Percentiles rank a stretch among this genome's conserved stretches.
These are phyloP conservation scores for Metarhizium sp. DNA, from an alignment of 2,329 filamentous ascomycete genomes.

Conservation along the genomic window DNA sequence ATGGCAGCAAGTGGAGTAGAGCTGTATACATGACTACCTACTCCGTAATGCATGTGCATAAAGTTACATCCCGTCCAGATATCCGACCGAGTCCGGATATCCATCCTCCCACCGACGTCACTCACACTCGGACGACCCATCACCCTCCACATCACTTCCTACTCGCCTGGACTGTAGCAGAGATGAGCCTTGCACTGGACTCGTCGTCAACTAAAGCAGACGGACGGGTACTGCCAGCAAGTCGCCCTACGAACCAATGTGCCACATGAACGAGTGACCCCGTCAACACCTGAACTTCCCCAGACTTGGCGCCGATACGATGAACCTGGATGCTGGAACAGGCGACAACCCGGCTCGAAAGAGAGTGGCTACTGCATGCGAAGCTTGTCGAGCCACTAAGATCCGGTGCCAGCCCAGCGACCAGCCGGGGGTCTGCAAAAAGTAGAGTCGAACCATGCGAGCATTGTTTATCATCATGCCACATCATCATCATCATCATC, in stretches of 20 bases:
- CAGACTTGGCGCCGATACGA: neutral
- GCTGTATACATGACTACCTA: neutral
- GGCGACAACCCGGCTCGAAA: conserved; percentile 9
- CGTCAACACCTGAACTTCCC: neutral
- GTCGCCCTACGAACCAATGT: too few species aligned
- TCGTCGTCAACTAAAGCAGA: neutral
- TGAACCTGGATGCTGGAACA: conserved; percentile 9
- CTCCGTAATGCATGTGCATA: too few species aligned
- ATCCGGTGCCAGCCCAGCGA: conserved; percentile 41
- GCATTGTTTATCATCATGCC: neutral
- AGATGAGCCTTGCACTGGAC: neutral
- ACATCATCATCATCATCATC: too few species aligned
- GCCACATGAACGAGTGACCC: too few species aligned
- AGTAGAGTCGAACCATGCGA: conserved; percentile 24
- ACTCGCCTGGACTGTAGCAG: neutral
- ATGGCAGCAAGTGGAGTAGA: too few species aligned
- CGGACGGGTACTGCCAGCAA: neutral
- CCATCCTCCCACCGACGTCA: neutral
- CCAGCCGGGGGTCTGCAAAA: conserved; percentile 39
- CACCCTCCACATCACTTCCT: neutral
- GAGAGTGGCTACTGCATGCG: conserved; percentile 35
- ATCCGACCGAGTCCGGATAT: conserved; percentile 1
- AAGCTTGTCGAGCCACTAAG: conserved; percentile 44
- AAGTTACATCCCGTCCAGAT: neutral
- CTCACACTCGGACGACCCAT: neutral